A percentile compares a stretch with the other conserved stretches of the same genome.
phyloP scores from a whole-genome alignment of 306 rosid genomes.

The Prunus fruticosa region DNA sequence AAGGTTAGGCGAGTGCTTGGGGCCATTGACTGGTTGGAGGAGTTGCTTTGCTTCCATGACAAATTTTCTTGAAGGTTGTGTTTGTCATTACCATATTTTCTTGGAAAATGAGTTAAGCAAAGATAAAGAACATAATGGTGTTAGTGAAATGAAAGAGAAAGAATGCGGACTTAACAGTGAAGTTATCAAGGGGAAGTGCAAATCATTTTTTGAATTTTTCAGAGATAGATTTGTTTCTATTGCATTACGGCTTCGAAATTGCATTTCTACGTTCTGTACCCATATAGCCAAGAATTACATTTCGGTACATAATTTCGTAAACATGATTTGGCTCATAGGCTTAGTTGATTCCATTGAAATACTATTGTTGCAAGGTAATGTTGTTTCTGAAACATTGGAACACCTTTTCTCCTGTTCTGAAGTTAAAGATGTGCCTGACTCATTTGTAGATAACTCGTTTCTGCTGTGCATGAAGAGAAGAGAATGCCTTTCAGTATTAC shows the following conservation, averaged over 20 bases:
- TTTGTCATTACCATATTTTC: slow-evolving; percentile 51
- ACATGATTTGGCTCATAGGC: slow-evolving; percentile 27
- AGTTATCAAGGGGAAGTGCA: slow-evolving; percentile 20
- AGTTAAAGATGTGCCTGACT: slow-evolving; percentile 14
- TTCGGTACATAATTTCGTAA: slow-evolving; percentile 27
- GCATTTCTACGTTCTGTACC: slow-evolving; percentile 43
- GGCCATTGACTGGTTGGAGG: slow-evolving; percentile 51
- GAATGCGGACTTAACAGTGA: slow-evolving; percentile 13
- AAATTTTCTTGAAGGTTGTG: slow-evolving; percentile 57
- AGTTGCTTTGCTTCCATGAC: slow-evolving; percentile 51
- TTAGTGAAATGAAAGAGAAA: background rate
- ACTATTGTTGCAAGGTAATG: slow-evolving; percentile 31
- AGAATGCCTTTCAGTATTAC: slow-evolving; percentile 42
- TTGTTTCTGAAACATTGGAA: slow-evolving; percentile 38
- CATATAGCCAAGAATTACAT: slow-evolving; percentile 53
- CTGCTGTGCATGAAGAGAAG: slow-evolving; percentile 30
- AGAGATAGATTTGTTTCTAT: slow-evolving; percentile 40
- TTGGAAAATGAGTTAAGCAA: slow-evolving; percentile 40
- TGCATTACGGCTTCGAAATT: slow-evolving; percentile 29
- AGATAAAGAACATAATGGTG: slow-evolving; percentile 12
- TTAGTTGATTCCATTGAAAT: slow-evolving; percentile 39
- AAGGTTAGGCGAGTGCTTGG: slow-evolving; percentile 42
- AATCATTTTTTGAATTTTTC: slow-evolving; percentile 53
- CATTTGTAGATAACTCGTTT: slow-evolving; percentile 2
- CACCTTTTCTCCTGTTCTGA: slow-evolving; percentile 32